Conservation (phyloP, 345 rosid genomes). For the Brassica nigra region DNA sequence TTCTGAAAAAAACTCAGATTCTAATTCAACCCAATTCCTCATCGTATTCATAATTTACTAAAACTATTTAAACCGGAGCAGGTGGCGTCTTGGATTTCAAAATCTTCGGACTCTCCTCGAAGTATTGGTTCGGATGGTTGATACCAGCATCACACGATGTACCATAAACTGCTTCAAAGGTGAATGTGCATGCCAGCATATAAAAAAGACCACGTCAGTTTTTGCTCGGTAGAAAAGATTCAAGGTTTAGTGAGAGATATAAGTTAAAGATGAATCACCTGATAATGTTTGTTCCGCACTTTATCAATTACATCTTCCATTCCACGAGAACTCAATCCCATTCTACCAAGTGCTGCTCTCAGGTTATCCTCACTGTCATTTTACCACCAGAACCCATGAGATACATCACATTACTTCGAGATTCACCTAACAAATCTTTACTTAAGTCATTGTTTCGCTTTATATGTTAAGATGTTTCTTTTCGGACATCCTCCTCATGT, state of each 20-base stretch:
- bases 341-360: conserved; percentile 76
- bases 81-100: conserved; percentile 60
- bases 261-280: conserved; percentile 49
- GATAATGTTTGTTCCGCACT: conserved; percentile 78
- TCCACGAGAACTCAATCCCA: conserved; percentile 72
- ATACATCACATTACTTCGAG: not conserved
- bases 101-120: conserved; percentile 75
- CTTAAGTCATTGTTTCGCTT: not conserved
- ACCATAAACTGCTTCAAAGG: conserved; percentile 79
- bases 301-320: conserved; percentile 76
- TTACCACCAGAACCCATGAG: not conserved
- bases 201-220: conserved; percentile 8
- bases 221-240: conserved; percentile 6
- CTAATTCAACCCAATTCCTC: not conserved
- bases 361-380: conserved; percentile 75
- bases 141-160: conserved; percentile 74
- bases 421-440: not conserved
- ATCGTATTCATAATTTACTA: not conserved
- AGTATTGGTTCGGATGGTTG: conserved; percentile 93
- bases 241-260: not conserved
- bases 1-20: not conserved
- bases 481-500: not conserved
- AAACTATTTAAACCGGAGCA: conserved; percentile 23
- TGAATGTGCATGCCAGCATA: conserved; percentile 78
- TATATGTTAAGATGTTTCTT: too few relatives aligned